Conservation (phyloP, 352 stramenopile genomes). For the Bremia lactucae region DNA sequence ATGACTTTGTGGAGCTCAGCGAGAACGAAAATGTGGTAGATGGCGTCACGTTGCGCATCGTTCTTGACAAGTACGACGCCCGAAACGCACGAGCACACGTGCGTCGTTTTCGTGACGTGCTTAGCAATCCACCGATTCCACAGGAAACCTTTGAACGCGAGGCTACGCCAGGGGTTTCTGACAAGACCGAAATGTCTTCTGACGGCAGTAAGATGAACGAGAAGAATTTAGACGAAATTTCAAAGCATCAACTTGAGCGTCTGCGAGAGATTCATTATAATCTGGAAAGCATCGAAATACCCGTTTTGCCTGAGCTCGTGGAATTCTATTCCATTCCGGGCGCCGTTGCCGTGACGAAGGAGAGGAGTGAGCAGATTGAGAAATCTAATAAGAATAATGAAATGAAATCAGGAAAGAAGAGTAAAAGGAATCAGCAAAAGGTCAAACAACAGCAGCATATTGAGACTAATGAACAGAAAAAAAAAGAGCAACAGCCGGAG, state of each 20-base stretch:
- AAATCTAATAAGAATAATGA: conserved; percentile 23
- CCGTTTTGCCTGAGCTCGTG: conserved; percentile 40
- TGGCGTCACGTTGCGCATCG: conserved; percentile 57
- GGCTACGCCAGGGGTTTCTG: conserved; percentile 10
- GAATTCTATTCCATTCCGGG: conserved; percentile 59
- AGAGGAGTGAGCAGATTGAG: conserved; percentile 14
- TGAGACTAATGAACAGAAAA: conserved; percentile 22
- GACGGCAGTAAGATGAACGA: conserved; percentile 23
- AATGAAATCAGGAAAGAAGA: conserved; percentile 30
- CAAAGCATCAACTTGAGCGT: conserved; percentile 69
- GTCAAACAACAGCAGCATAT: conserved; percentile 16
- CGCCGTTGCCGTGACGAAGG: not conserved
- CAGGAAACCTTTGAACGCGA: conserved; percentile 24
- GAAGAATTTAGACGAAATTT: conserved; percentile 62
- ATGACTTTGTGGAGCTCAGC: conserved; percentile 80
- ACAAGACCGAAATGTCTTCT: conserved; percentile 9
- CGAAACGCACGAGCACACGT: conserved; percentile 77
- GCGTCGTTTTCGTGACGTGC: conserved; percentile 71
- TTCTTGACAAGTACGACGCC: conserved; percentile 81
- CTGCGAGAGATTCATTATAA: conserved; percentile 78
- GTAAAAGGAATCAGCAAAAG: conserved; percentile 29
- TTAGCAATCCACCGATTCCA: conserved; percentile 77
- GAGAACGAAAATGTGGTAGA: conserved; percentile 72
- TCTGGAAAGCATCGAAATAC: conserved; percentile 64
- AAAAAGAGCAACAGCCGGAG: conserved; percentile 28